Percentiles rank a stretch among this genome's conserved stretches.
Conservation (phyloP, 2,329 filamentous ascomycete species). For the Cercospora sp. region DNA sequence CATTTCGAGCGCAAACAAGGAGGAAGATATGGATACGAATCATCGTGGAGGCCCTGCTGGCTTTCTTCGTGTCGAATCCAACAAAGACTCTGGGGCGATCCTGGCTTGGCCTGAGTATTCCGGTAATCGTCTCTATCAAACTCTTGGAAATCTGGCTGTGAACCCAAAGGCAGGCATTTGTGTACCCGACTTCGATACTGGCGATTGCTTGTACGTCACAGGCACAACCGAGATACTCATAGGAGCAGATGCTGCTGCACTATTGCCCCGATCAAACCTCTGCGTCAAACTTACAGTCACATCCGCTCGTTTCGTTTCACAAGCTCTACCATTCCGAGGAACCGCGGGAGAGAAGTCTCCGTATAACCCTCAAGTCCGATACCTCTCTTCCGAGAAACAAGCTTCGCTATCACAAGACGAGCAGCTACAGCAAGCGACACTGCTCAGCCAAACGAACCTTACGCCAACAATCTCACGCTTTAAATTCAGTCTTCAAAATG, state of each 20-base stretch:
- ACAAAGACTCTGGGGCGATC: constrained; percentile 48
- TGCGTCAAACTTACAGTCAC: constrained; percentile 67
- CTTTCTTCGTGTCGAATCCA: constrained; percentile 68
- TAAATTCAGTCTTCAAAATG: constrained; percentile 52
- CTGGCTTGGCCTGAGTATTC: constrained; percentile 81
- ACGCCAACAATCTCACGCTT: constrained; percentile 69
- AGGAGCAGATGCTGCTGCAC: constrained; percentile 59
- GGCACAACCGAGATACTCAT: constrained; percentile 67
- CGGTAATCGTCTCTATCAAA: constrained; percentile 81
- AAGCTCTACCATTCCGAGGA: constrained; percentile 69
- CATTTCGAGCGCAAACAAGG: constrained; percentile 64
- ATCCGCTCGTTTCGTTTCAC: constrained; percentile 61
- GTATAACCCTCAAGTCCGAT: constrained; percentile 74
- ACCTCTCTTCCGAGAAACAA: constrained; percentile 59
- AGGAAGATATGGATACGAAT: constrained; percentile 76
- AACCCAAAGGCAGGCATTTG: constrained; percentile 68
- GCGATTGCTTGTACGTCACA: constrained; percentile 72
- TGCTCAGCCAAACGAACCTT: constrained; percentile 60
- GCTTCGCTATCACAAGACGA: constrained; percentile 18
- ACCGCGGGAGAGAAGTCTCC: constrained; percentile 62
- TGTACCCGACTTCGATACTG: constrained; percentile 72
- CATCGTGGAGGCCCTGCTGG: constrained; percentile 73
- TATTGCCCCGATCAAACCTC: constrained; percentile 70
- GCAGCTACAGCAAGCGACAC: constrained; percentile 49
- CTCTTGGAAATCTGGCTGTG: constrained; percentile 70